Conservation (phyloP, 768 basidiomycete species). For the Suillus paluster region DNA sequence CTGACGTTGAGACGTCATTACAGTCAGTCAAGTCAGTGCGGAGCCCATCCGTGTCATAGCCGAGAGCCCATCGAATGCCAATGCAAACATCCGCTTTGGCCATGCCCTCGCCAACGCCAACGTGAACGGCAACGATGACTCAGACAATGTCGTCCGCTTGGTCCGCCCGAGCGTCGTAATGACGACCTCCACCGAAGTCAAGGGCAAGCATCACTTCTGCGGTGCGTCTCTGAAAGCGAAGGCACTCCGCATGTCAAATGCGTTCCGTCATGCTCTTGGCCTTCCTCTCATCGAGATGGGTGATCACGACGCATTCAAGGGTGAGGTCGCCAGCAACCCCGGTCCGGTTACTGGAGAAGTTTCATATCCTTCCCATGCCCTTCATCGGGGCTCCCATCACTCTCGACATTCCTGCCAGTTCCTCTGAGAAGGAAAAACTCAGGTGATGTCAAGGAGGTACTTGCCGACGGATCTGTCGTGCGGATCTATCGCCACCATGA, state of each 20-base stretch:
- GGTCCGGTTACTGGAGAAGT: conserved; percentile 28
- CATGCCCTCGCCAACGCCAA: too few relatives aligned
- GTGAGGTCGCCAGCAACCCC: conserved; percentile 12
- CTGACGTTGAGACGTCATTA: conserved; percentile 4
- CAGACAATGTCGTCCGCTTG: conserved; percentile 26
- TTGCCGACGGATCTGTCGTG: conserved; percentile 10
- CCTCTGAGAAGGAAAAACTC: neutral
- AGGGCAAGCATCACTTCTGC: conserved; percentile 32
- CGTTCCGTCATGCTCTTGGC: conserved; percentile 60
- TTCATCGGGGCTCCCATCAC: conserved; percentile 31
- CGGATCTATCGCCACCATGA: conserved; percentile 16
- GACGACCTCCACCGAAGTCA: conserved; percentile 14
- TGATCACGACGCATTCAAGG: conserved; percentile 12
- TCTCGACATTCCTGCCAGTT: neutral
- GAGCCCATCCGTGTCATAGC: conserved; percentile 55
- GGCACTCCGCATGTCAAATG: conserved; percentile 54
- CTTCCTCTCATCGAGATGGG: conserved; percentile 48
- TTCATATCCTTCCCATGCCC: conserved; percentile 38
- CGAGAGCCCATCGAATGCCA: conserved; percentile 30
- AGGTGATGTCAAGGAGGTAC: conserved; percentile 9
- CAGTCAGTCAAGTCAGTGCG: conserved; percentile 45
- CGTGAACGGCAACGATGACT: too few relatives aligned
- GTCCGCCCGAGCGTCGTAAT: conserved; percentile 19
- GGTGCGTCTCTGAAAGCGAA: conserved; percentile 49
- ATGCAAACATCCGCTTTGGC: conserved; percentile 14